A percentile compares a stretch with the other conserved stretches of the same genome.
These are phyloP conservation scores for Candida ovalis DNA, from an alignment of 805 yeast genomes.

Conservation along the genomic window DNA sequence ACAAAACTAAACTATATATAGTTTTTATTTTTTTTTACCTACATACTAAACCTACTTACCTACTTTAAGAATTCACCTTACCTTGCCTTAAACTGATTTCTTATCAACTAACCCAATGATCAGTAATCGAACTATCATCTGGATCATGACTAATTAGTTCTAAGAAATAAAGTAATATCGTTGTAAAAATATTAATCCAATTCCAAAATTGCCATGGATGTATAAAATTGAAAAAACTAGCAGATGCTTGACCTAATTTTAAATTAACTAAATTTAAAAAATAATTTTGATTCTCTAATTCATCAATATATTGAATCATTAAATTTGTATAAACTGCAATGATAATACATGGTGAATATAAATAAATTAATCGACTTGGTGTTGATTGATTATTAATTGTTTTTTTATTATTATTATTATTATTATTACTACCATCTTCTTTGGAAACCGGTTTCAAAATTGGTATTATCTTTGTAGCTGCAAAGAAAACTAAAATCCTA, in stretches of 20 bases:
- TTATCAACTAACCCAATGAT: conserved; percentile 27
- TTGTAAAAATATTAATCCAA: conserved; percentile 86
- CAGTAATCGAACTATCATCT: conserved; percentile 32
- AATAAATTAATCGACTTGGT: conserved; percentile 59
- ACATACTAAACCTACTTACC: too few relatives aligned
- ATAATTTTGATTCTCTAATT: conserved; percentile 53
- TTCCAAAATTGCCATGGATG: conserved; percentile 97
- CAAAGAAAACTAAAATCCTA: conserved; percentile 77
- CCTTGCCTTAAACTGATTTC: too few relatives aligned
- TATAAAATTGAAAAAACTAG: conserved; percentile 19
- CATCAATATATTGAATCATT: conserved; percentile 83
- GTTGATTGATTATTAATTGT: conserved; percentile 20
- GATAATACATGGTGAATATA: conserved; percentile 90
- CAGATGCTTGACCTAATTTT: conserved; percentile 12
- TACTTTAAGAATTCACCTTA: too few relatives aligned
- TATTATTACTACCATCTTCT: background rate
- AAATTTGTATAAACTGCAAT: conserved; percentile 94
- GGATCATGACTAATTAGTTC: conserved; percentile 53
- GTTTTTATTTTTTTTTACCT: too few relatives aligned
- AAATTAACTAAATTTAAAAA: conserved; percentile 31
- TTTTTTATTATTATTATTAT: conserved; percentile 3
- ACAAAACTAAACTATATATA: conserved; percentile 2
- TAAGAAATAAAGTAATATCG: conserved; percentile 72
- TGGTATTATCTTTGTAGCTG: conserved; percentile 94
- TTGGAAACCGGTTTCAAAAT: conserved; percentile 30